A percentile compares a stretch with the other conserved stretches of the same genome.
phyloP scores from a whole-genome alignment of 2,329 filamentous ascomycete genomes.

The Plenodomus lindquistii region DNA sequence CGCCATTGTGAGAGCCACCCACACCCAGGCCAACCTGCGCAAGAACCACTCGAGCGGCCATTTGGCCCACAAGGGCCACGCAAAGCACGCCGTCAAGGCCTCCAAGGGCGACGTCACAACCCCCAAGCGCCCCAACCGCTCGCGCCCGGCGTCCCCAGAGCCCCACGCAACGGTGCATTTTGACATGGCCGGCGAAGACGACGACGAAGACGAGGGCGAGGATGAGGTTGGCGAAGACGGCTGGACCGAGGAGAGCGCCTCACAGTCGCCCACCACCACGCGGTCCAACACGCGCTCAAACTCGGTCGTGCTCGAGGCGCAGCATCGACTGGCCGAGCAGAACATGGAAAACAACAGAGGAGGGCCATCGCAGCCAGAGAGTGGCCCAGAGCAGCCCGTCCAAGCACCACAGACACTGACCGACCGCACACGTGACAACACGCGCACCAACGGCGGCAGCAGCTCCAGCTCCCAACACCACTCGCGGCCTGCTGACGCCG shows the following conservation, averaged over 20 bases:
- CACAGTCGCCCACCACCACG: conserved; percentile 47
- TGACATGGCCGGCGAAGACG: conserved; percentile 41
- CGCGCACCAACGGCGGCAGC: conserved; percentile 35
- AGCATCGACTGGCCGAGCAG: conserved; percentile 28
- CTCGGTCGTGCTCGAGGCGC: conserved; percentile 44
- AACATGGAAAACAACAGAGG: conserved; percentile 27
- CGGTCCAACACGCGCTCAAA: conserved; percentile 47
- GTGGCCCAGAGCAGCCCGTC: conserved; percentile 11
- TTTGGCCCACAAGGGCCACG: conserved; percentile 46
- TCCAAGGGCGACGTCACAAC: conserved; percentile 38
- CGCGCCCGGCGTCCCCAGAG: conserved; percentile 40
- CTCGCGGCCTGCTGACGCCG: conserved; percentile 56
- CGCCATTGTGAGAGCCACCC: conserved; percentile 39
- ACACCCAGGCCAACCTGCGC: conserved; percentile 41
- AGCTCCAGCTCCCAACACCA: conserved; percentile 34
- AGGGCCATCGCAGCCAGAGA: conserved; percentile 15
- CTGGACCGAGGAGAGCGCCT: conserved; percentile 50
- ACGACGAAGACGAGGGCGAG: conserved; percentile 38
- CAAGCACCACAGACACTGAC: conserved; percentile 23
- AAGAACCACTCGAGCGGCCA: conserved; percentile 53
- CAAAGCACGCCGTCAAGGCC: conserved; percentile 45
- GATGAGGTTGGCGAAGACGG: conserved; percentile 40
- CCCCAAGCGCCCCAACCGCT: conserved; percentile 34
- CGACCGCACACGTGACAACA: conserved; percentile 30
- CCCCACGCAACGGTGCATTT: conserved; percentile 48